Conservation (phyloP, 352 stramenopile species). For the Phytophthora rubi region DNA sequence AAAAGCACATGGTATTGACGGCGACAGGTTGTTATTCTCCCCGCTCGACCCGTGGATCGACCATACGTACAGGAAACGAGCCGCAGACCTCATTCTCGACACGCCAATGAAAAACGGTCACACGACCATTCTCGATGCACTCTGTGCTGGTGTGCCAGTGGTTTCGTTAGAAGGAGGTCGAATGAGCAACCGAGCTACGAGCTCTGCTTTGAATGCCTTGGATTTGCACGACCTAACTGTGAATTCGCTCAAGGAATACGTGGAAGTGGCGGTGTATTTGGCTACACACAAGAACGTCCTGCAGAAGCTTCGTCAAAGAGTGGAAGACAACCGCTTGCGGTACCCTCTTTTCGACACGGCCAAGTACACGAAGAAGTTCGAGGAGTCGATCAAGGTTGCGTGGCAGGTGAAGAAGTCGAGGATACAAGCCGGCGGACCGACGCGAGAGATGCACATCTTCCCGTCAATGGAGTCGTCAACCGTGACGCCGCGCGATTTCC, state of each 20-base stretch:
- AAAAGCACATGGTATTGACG: slow-evolving; percentile 56
- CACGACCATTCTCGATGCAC: slow-evolving; percentile 79
- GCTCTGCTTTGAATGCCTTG: slow-evolving; percentile 62
- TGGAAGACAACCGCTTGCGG: slow-evolving; percentile 50
- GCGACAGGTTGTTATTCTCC: slow-evolving; percentile 64
- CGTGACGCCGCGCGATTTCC: slow-evolving; percentile 39
- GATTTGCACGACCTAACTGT: slow-evolving; percentile 59
- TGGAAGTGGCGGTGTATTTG: slow-evolving; percentile 70
- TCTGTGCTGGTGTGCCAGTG: slow-evolving; percentile 80
- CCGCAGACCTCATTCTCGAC: slow-evolving; percentile 78
- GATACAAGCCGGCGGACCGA: slow-evolving; percentile 4
- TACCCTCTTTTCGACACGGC: slow-evolving; percentile 76
- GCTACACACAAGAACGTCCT: slow-evolving; percentile 45
- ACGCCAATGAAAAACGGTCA: slow-evolving; percentile 88
- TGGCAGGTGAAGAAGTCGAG: slow-evolving; percentile 52
- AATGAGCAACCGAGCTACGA: slow-evolving; percentile 74
- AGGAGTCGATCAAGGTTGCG: slow-evolving; percentile 44
- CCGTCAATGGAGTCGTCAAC: slow-evolving; percentile 21
- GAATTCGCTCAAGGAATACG: slow-evolving; percentile 84
- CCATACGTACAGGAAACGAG: slow-evolving; percentile 76
- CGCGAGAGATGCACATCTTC: slow-evolving; percentile 55
- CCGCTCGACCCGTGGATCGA: slow-evolving; percentile 75
- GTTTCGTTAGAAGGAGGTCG: slow-evolving; percentile 70
- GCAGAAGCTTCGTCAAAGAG: slow-evolving; percentile 37
- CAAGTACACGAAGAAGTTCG: slow-evolving; percentile 60